Conservation (phyloP, 176 grass and related monocot species). For the Triticum monococcum region DNA sequence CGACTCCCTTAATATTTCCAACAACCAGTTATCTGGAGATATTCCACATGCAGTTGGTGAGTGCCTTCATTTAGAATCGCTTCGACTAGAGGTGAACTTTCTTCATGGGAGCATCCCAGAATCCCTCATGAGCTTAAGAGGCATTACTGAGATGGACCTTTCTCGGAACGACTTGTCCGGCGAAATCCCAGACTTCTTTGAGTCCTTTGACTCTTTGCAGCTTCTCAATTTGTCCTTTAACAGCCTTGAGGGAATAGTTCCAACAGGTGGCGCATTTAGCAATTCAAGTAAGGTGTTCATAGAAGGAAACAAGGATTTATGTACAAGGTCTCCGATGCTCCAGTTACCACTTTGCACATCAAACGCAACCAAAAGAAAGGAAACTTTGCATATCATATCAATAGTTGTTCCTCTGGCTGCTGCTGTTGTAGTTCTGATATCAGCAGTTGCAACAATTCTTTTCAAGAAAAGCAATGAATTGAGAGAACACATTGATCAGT, state of each 20-base stretch:
- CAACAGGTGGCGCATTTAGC: neutral
- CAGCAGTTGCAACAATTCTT: neutral
- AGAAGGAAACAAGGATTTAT: neutral
- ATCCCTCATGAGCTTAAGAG: conserved; percentile 1
- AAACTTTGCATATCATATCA: neutral
- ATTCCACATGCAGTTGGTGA: conserved; percentile 31
- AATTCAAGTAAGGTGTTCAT: neutral
- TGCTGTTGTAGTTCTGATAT: neutral
- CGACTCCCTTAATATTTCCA: neutral
- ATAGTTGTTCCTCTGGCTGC: neutral
- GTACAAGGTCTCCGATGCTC: neutral
- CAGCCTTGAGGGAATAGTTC: neutral
- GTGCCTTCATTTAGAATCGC: neutral
- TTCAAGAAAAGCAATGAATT: neutral
- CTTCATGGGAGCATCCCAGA: conserved; percentile 34
- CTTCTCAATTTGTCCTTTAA: neutral
- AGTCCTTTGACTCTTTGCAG: neutral
- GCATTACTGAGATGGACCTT: conserved; percentile 13
- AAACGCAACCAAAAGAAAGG: neutral
- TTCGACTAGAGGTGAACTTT: conserved; percentile 33
- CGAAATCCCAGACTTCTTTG: neutral
- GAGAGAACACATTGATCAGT: neutral
- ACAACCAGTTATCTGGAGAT: conserved; percentile 8
- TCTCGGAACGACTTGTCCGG: conserved; percentile 33
- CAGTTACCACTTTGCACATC: neutral